Conservation (phyloP, 1,139 yeast species). For the Suhomyces atakaporum region DNA sequence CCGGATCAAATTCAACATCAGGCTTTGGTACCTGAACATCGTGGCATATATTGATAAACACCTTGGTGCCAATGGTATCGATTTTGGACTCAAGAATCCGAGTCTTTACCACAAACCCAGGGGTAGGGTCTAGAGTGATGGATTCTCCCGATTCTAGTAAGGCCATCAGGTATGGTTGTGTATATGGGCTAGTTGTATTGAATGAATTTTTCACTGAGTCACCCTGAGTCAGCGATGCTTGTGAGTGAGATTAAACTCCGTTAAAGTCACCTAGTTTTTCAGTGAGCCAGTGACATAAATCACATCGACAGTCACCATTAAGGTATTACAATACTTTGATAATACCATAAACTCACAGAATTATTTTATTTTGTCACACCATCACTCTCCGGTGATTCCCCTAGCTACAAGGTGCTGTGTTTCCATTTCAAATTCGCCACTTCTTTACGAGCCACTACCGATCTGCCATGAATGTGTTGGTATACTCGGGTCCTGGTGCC, state of each 20-base stretch:
- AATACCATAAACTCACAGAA: no score
- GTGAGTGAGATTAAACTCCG: not conserved
- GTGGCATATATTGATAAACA: conserved; percentile 78
- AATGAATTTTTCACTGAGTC: conserved; percentile 5
- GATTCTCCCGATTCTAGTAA: conserved; percentile 13
- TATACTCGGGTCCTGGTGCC: conserved; percentile 85
- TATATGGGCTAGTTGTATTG: not conserved
- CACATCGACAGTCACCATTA: no score
- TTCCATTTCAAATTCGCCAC: not conserved
- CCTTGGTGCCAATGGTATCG: conserved; percentile 49
- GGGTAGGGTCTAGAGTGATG: conserved; percentile 40
- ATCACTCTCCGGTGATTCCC: no score
- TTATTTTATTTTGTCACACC: no score
- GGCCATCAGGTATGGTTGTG: conserved; percentile 6
- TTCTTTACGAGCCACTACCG: not conserved
- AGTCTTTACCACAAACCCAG: conserved; percentile 70
- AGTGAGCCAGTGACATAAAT: no score
- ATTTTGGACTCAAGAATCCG: conserved; percentile 41
- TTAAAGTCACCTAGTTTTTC: no score
- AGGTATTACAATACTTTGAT: no score
- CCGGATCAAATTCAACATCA: conserved; percentile 52
- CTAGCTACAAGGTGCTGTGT: no score
- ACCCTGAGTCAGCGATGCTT: conserved; percentile 1
- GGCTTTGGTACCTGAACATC: conserved; percentile 62
- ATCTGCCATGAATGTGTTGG: conserved; percentile 70